Evolutionary conservation across 2,329 filamentous ascomycete genomes (phyloP), one percentile per base, ranked within the genome.

Genomic region (Sarocladium brachiariae): DNA sequence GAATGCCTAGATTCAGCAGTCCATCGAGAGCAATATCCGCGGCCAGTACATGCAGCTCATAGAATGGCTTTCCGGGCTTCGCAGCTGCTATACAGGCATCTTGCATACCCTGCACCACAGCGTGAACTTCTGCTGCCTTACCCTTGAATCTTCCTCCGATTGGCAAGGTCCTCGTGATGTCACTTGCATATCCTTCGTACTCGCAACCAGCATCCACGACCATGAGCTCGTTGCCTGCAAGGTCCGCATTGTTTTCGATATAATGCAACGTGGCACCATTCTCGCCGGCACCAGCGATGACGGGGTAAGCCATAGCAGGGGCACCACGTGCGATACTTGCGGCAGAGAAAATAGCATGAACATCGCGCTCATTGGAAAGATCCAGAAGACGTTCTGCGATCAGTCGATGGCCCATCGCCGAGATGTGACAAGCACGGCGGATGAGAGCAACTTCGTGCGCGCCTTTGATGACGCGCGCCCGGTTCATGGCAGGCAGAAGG

Each of bases 241-340:
- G 77, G 1, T 82, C 69, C 58, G 86, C 78, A 60, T 95, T 77
- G 63, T 99, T 97, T 50, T 78, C 80, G 38, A 80, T 78, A 65
- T 99, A 99, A 67, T 99, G 93, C 35, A 97, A 73, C 0, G 87
- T 91, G 13, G 86, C 83, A 5, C 87, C 90, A 61, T 93, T 93
- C n/a, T 74, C 63, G 1, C 92, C 92, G 1, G 86, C 82, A 2
- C 87, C 92, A 41, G 88, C 89, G 58, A 99, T 96, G n/a, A 90
- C 80, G 43, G 84, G 81, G 64, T 99, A 99, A 0, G 92, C 84
- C 70, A 95, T 88, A 48, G 81, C 73, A 55, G 86, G 86, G 3
- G 88, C 86, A 54, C 86, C 87, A 49, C 78, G 74, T 7, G 84
- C 77, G 47, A 87, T 82, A 64, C 89, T 96, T 19, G 80, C 78